These are phyloP conservation scores for Xanthoconium separans DNA, from an alignment of 1,284 basidiomycete species.

Conservation along the genomic window DNA sequence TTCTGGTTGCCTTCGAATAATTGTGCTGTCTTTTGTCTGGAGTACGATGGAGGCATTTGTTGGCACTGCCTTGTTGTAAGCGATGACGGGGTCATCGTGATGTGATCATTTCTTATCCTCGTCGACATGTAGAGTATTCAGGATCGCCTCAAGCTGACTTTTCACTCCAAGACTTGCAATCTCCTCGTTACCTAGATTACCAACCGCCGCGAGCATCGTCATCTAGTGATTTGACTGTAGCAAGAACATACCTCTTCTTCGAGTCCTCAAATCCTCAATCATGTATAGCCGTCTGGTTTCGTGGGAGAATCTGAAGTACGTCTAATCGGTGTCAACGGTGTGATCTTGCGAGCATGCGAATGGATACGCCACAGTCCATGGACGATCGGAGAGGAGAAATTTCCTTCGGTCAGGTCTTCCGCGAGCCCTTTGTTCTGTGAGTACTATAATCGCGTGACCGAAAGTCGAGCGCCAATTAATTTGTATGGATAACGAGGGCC, in stretches of 20 bases:
- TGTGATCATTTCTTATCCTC: constrained; percentile 7
- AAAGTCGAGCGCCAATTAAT: no score
- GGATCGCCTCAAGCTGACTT: constrained; percentile 27
- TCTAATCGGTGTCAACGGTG: constrained; percentile 46
- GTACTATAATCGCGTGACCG: constrained; percentile 57
- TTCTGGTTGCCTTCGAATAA: not conserved
- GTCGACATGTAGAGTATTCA: constrained; percentile 26
- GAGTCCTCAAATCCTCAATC: constrained; percentile 47
- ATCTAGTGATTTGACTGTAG: not conserved
- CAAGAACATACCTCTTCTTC: constrained; percentile 46
- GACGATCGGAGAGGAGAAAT: constrained; percentile 94
- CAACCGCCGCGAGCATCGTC: not conserved
- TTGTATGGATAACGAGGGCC: not conserved
- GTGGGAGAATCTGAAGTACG: constrained; percentile 83
- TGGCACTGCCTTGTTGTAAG: not conserved
- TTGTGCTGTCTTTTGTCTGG: no score
- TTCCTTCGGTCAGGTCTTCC: constrained; percentile 94
- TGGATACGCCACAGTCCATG: constrained; percentile 73
- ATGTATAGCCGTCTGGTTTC: constrained; percentile 70
- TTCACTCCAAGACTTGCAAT: constrained; percentile 30
- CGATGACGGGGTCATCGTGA: not conserved
- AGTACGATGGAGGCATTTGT: not conserved
- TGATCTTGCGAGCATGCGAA: not conserved
- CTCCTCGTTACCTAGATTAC: constrained; percentile 30
- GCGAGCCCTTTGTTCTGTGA: constrained; percentile 91